A percentile compares a stretch with the other conserved stretches of the same genome.
These are phyloP conservation scores for Tulasnella sp. DNA, from an alignment of 768 basidiomycete genomes.

Conservation along the genomic window DNA sequence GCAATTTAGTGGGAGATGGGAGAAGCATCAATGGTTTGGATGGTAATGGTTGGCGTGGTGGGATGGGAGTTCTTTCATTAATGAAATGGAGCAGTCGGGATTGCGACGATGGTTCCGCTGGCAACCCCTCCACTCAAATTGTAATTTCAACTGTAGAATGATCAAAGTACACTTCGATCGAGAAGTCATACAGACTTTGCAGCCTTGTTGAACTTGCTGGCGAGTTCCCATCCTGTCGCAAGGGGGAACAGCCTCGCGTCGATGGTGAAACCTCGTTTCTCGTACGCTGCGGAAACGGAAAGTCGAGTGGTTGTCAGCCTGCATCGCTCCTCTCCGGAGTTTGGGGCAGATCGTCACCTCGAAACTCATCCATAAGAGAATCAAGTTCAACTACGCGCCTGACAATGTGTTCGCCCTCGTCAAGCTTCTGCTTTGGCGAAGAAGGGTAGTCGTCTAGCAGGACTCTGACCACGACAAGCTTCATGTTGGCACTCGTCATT, in stretches of 20 bases:
- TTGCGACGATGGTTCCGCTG: neutral
- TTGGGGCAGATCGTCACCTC: slow-evolving; percentile 27
- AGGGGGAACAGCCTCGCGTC: slow-evolving; percentile 34
- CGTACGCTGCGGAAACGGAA: slow-evolving; percentile 29
- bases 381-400: slow-evolving; percentile 32
- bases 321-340: neutral
- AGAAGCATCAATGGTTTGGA: neutral
- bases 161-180: neutral
- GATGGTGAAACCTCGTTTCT: slow-evolving; percentile 32
- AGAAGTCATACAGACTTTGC: neutral
- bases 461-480: slow-evolving; percentile 67
- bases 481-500: slow-evolving; percentile 93
- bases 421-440: slow-evolving; percentile 63
- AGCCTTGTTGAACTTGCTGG: slow-evolving; percentile 12
- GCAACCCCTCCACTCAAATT: too few species aligned
- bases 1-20: neutral
- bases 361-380: slow-evolving; percentile 31
- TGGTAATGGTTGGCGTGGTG: neutral
- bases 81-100: neutral
- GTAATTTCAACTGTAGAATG: neutral
- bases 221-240: slow-evolving; percentile 30
- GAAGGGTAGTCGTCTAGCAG: slow-evolving; percentile 44
- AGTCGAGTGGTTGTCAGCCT: neutral
- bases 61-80: neutral
- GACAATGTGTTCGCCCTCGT: slow-evolving; percentile 41